Evolutionary conservation across 31 red algal genomes (phyloP).

Genomic region (Asparagopsis taxiformis): DNA sequence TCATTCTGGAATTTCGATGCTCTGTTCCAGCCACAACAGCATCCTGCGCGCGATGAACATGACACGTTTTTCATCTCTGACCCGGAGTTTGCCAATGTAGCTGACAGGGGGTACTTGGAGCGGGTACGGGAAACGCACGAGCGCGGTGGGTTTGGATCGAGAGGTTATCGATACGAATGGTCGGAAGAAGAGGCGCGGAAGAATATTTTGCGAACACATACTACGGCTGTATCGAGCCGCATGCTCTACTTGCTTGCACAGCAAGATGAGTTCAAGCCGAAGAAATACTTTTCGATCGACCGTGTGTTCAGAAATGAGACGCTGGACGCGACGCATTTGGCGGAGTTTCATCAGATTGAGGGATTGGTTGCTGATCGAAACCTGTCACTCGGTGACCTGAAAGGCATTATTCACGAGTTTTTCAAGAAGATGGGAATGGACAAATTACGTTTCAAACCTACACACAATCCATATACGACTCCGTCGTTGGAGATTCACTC

Average conservation of each 20-base stretch:
- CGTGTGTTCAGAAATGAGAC: constrained; percentile 96
- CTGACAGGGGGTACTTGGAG: constrained; percentile 65
- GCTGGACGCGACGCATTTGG: constrained; percentile 93
- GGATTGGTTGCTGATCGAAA: constrained; percentile 82
- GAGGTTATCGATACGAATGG: constrained; percentile 91
- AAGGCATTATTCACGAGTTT: constrained; percentile 88
- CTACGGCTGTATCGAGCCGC: constrained; percentile 85
- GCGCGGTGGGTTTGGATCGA: constrained; percentile 77
- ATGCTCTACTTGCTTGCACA: constrained; percentile 85
- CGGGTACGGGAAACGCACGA: constrained; percentile 73
- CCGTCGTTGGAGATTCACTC: constrained; percentile 91
- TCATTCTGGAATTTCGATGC: constrained; percentile 98
- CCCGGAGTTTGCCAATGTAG: constrained; percentile 51
- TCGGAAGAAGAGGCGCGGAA: constrained; percentile 76
- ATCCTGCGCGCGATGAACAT: constrained; percentile 92
- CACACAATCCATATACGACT: constrained; percentile 95
- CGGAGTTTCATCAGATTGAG: constrained; percentile 98
- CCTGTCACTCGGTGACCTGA: constrained; percentile 83
- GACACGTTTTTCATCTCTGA: constrained; percentile 90
- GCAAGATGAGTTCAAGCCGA: constrained; percentile 63
- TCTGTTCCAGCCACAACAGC: constrained; percentile 96
- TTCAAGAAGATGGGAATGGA: constrained; percentile 93
- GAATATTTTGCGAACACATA: constrained; percentile 93
- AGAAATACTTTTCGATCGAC: constrained; percentile 92
- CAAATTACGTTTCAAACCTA: constrained; percentile 89